Percentiles rank a stretch among this genome's conserved stretches.
phyloP scores from a whole-genome alignment of 169 alveolate species.

The Perkinsus olseni region DNA sequence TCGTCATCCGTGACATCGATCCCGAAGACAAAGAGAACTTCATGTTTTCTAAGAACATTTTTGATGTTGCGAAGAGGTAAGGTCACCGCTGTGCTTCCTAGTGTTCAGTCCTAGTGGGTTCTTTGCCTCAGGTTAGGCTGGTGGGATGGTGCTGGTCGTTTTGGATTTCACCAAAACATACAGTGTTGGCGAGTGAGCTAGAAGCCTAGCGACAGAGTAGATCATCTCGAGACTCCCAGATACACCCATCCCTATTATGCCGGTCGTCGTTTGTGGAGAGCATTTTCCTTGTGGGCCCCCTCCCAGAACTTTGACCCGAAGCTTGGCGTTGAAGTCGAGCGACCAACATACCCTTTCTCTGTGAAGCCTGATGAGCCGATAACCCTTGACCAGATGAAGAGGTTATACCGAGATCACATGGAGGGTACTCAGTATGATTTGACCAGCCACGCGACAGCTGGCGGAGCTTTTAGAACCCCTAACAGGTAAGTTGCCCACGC shows the following conservation, averaged over 20 bases:
- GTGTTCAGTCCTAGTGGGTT: not conserved
- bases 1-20: not conserved
- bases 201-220: not conserved
- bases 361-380: not conserved
- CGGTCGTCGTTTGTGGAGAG: not conserved
- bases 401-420: not conserved
- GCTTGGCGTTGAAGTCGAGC: not conserved
- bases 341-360: not conserved
- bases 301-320: not conserved
- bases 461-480: not conserved
- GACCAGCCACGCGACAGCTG: not conserved
- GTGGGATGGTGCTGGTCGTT: not conserved
- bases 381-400: not conserved
- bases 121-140: not conserved
- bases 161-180: not conserved
- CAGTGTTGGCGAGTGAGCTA: not conserved
- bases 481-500: not conserved
- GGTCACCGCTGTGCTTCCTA: not conserved
- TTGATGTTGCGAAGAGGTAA: not conserved
- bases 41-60: not conserved
- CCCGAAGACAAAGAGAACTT: not conserved
- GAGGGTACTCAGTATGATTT: not conserved
- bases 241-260: not conserved
- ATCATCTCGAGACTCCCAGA: not conserved
- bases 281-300: not conserved